Evolutionary conservation across 2,329 filamentous ascomycete genomes (phyloP).

Genomic region (Diaporthe citri): DNA sequence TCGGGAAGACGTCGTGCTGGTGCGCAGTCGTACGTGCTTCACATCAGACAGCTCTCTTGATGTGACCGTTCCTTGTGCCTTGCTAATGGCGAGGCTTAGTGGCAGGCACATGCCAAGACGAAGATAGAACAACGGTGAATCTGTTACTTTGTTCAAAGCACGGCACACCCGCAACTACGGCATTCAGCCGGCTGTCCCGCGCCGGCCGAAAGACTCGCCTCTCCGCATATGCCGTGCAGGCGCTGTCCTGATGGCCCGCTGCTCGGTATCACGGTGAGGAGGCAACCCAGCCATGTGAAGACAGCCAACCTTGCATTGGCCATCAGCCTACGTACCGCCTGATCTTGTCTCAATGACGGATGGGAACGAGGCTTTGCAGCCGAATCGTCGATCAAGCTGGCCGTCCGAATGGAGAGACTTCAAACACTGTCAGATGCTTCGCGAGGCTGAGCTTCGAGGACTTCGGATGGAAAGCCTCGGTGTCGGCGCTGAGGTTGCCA

Average conservation of each 20-base stretch:
- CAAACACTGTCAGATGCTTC: constrained; percentile 22
- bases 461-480: constrained; percentile 11
- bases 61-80: not conserved
- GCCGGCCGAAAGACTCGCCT: not conserved
- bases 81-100: not conserved
- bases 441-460: constrained; percentile 21
- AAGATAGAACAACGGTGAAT: not conserved
- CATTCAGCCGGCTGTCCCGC: not conserved
- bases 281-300: not conserved
- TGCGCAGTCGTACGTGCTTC: not conserved
- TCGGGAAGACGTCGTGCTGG: not conserved
- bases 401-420: not conserved
- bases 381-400: constrained; percentile 24
- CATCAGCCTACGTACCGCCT: not conserved
- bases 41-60: not conserved
- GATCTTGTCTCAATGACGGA: not conserved
- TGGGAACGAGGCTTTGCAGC: not conserved
- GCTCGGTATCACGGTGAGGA: not conserved
- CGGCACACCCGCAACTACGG: not conserved
- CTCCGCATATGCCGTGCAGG: constrained; percentile 8
- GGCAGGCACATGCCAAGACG: not conserved
- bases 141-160: constrained; percentile 6
- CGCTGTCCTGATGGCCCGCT: not conserved
- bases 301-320: not conserved
- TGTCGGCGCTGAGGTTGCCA: constrained; percentile 20